Base-by-base conservation (phyloP, 805 yeast genomes). In the Millerozyma acaciae region DNA sequence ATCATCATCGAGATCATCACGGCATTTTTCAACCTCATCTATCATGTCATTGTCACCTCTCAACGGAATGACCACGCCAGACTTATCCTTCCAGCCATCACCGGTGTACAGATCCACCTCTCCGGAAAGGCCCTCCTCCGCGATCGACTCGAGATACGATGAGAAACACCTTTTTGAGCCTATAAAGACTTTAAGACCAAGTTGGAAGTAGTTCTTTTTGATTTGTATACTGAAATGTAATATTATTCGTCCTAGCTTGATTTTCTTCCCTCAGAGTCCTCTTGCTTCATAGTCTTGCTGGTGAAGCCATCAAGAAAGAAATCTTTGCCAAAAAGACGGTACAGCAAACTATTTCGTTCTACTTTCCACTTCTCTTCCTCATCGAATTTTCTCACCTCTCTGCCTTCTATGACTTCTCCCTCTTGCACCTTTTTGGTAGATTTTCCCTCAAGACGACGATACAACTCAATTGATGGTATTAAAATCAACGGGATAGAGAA, bases 271-370 rank as follows among this genome's bases (percentile, higher is more conserved):
- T 17, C 26, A n/a, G 22, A 14, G 4, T 16, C 12, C 6, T 15
- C 26, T 8, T 37, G 30, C 19, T 37, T 39, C 59, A 65, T 58
- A 3, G 72, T 62, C 37, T 55, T 60, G 36, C 69, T 64, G 18
- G 72, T 66, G 34, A 63, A 63, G 8, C 71, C 71, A 34, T 66
- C 71, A 30, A 65, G 52, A 39, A 55, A 66, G 45, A 60, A 63
- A 34, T 66, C 73, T 26, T 45, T 50, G 0, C 73, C 73, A 39
- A 66, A 65, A 7, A 65, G 28, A 38, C 49, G 55, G 44, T 65
- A 66, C 59, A 55, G 48, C 35, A 51, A 40, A 39, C 65, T 59
- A 27, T 60, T 47, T 39, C 47, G 53, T 40, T 65, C 71, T 5
- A 55, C 60, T 31, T 43, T 41, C 70, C 70, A 66, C 38, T 64